These are phyloP conservation scores for Amanita subjunquillea DNA, from an alignment of 768 basidiomycete genomes.

Conservation along the genomic window DNA sequence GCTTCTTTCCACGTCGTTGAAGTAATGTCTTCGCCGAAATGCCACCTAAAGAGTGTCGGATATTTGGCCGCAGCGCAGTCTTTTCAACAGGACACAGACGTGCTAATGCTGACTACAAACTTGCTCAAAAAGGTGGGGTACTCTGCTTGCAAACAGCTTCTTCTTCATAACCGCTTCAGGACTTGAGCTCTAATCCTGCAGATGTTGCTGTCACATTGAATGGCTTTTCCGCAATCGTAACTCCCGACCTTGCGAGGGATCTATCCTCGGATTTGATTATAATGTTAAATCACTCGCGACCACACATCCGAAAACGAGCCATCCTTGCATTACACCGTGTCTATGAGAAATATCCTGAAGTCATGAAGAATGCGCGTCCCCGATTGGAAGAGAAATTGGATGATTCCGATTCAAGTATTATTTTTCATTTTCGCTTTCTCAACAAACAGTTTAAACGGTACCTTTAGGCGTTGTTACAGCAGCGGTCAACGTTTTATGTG, in stretches of 20 bases:
- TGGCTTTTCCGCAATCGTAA: conserved; percentile 77
- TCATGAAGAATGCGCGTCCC: conserved; percentile 49
- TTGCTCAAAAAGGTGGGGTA: conserved; percentile 77
- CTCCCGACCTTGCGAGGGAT: conserved; percentile 85
- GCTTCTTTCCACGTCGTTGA: conserved; percentile 96
- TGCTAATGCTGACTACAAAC: conserved; percentile 96
- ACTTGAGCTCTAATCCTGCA: conserved; percentile 65
- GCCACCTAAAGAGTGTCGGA: conserved; percentile 90
- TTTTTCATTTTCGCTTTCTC: conserved; percentile 9
- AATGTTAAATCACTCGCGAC: conserved; percentile 83
- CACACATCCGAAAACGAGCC: conserved; percentile 85
- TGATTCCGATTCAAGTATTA: conserved; percentile 58
- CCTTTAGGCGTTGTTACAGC: conserved; percentile 80
- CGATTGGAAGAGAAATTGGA: conserved; percentile 75
- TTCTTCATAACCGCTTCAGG: conserved; percentile 36
- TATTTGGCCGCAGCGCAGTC: conserved; percentile 91
- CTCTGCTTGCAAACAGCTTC: conserved; percentile 2
- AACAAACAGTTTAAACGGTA: not conserved
- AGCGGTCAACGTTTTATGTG: conserved; percentile 89
- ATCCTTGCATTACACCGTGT: conserved; percentile 77
- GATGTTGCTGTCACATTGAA: conserved; percentile 72
- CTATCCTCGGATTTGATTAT: conserved; percentile 74
- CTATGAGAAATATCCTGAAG: conserved; percentile 75
- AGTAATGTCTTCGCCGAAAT: conserved; percentile 90
- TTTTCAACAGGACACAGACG: conserved; percentile 90